Base-by-base conservation (phyloP, 2,329 filamentous ascomycete genomes). In the Fusarium napiforme region DNA sequence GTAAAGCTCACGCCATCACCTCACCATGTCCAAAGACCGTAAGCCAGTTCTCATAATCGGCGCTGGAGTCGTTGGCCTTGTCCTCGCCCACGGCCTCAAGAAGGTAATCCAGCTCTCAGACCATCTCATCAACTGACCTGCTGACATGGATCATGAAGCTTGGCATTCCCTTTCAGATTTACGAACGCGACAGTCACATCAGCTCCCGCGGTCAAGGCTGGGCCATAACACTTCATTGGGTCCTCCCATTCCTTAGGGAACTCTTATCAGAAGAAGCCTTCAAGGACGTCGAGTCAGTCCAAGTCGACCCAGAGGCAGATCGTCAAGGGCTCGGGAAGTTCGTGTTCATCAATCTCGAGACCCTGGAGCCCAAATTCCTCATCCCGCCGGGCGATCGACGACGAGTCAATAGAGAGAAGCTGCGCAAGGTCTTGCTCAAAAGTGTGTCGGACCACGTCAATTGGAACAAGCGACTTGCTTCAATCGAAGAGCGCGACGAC, bases 141-240 rank as follows among this genome's bases (percentile, higher is more conserved):
- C 40, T 23, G 6, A 63, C 16, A 26, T 61, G 4, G 0, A 16
- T 45, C n/a, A 1, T 26, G n/a, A 64, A 65, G 47, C 47, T 64
- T 15, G 59, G 59, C 7, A 65, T 65, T 12, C 63, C 63, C 2
- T 64, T 56, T 2, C 49, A 64, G 6, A 43, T 65, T 1, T 65
- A 64, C n/a, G 63, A 65, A 16, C 63, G 63, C 12, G 63, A 65
- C 16, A 56, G 39, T 0, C 59, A 64, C 6, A 56, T 64, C 21
- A 42, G 37, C 8, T 55, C 60, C 9, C 63, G 63, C 2, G 59
- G 60, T 3, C 59, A 64, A 34, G 63, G 63, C 40, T 65, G 63
- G 63, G 63, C 63, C 2, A 65, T 65, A 40, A 65, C 63, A 4
- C 63, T 65, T 14, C 63, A 65, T 21, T 65, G 63, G 63, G 60